Evolutionary conservation across 257 asterid genomes (phyloP), one percentile per base, ranked within the genome.

Genomic region (Fraxinus cuspidata): DNA sequence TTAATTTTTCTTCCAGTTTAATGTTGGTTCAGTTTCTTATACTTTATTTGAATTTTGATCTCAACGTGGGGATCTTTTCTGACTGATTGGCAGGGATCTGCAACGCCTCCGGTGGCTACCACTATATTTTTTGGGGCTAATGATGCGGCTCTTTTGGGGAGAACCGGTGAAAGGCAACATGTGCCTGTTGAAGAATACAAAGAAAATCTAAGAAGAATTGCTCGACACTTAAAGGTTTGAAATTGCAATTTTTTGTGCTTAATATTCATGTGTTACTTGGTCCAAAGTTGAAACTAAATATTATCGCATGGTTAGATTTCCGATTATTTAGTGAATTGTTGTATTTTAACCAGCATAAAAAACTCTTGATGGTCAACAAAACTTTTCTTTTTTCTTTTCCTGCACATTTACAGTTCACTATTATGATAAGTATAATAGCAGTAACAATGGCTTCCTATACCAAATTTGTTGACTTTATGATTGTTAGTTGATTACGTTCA

Each of bases 91-190:
- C 86, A 90, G 98, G 96, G 77, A 77, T 79, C 88, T 72, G 83
- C 70, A 69, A 74, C 83, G 21, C 90, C 92, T 81, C 98, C 93
- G 67, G 78, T 79, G 66, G 97, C 91, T 77, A 89, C 85, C 70
- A 93, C 97, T 68, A 78, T 95, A 71, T 91, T 93, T 77, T 95
- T 95, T 49, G 98, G 99, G 78, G 98, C 97, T 80, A 95, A 90
- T 74, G 99, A 91, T 68, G 98, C 98, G 35, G 98, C 98, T 63
- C 89, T 86, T 29, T 70, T 81, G 38, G 91, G 86, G 49, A 91
- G 97, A 78, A 88, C 90, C 9, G 90, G 96, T 68, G 90, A 86
- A 85, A 87, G 84, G 83, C 97, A 91, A 84, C 98, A 93, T 77
- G 96, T 95, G 42, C 93, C 99, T 9, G 68, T 90, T 34, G 90